Evolutionary conservation across 768 basidiomycete species (phyloP).

Genomic region (Russula abietina): DNA sequence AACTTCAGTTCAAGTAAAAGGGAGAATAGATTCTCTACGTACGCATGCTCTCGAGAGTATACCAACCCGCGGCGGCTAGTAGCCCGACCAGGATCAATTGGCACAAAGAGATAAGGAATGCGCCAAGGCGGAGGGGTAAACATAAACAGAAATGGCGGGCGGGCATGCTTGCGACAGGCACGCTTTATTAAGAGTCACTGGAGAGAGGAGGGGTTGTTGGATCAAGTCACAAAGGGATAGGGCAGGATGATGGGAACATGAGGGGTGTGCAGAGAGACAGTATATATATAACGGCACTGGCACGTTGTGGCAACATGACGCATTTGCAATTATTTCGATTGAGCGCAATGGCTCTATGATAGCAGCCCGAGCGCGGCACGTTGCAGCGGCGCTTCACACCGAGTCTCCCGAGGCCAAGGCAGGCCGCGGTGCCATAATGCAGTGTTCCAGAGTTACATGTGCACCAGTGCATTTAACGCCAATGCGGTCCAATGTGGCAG

Average conservation of each 20-base stretch:
- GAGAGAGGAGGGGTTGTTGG: not conserved
- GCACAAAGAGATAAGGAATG: constrained; percentile 17
- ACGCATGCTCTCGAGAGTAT: constrained; percentile 11
- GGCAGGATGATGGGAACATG: too few species aligned
- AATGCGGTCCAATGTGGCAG: too few species aligned
- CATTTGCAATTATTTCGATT: too few species aligned
- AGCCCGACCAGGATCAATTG: constrained; percentile 13
- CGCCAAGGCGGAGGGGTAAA: constrained; percentile 23
- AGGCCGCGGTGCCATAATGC: not conserved
- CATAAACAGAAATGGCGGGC: constrained; percentile 24
- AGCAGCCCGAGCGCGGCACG: too few species aligned
- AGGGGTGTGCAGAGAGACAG: too few species aligned
- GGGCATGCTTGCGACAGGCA: not conserved
- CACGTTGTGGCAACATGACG: too few species aligned
- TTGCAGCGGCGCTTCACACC: too few species aligned
- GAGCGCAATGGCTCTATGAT: too few species aligned
- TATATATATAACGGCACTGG: too few species aligned
- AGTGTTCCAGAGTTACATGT: not conserved
- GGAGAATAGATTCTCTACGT: not conserved
- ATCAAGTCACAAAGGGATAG: too few species aligned
- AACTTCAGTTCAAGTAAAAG: not conserved
- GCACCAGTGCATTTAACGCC: too few species aligned
- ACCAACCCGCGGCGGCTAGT: constrained; percentile 14
- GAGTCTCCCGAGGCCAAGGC: not conserved
- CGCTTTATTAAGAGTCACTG: not conserved